A percentile compares a stretch with the other conserved stretches of the same genome.
These are phyloP conservation scores for Blastocystis sp. DNA, from an alignment of 352 stramenopile genomes.

Conservation along the genomic window DNA sequence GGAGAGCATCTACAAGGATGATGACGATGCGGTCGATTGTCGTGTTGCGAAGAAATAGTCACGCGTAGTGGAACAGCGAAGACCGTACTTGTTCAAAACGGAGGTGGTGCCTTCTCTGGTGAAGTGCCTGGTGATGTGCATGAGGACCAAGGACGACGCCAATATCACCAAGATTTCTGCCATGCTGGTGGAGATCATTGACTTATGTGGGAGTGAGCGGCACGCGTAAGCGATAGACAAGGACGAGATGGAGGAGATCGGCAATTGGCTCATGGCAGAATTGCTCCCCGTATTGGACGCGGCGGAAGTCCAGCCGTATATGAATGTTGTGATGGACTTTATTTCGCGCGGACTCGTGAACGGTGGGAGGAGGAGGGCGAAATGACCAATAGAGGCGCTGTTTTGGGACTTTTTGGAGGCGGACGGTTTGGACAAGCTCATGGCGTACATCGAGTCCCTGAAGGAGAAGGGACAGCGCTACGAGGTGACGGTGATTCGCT, in stretches of 20 bases:
- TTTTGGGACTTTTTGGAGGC: constrained; percentile 6
- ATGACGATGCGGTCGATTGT: background rate
- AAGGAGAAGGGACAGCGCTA: background rate
- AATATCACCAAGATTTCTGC: background rate
- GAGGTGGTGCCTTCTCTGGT: background rate
- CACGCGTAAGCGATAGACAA: constrained; percentile 5
- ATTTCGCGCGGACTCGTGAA: background rate
- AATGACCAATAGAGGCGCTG: constrained; percentile 12
- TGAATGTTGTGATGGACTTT: constrained; percentile 20
- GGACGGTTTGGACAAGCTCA: constrained; percentile 8
- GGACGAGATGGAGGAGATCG: constrained; percentile 2
- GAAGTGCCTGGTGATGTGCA: background rate
- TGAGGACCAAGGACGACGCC: background rate
- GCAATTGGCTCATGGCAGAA: background rate
- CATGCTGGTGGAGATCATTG: background rate
- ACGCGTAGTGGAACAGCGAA: background rate
- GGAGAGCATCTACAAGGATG: background rate
- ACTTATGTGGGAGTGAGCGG: background rate
- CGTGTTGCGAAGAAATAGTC: background rate
- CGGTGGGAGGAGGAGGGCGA: background rate
- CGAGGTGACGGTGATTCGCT: constrained; percentile 44
- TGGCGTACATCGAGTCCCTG: background rate
- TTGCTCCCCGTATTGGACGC: background rate
- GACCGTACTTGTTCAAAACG: constrained; percentile 2
- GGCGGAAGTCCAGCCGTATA: background rate